Evolutionary conservation across 257 asterid genomes (phyloP).

Genomic region (Scutellaria barbata): DNA sequence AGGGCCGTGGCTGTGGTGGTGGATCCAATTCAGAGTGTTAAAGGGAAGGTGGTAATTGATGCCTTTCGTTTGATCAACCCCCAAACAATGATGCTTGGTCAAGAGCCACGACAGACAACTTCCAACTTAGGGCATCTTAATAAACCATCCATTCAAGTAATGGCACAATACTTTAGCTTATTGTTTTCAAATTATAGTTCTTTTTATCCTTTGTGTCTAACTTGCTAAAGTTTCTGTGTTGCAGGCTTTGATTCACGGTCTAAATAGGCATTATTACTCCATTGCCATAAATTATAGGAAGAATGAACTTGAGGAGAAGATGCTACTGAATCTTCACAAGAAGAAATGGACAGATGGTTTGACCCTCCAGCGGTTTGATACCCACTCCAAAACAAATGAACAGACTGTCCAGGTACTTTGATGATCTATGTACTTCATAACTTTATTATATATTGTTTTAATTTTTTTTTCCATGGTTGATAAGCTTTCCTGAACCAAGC

Average conservation of each 20-base stretch:
- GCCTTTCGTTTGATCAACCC: constrained; percentile 88
- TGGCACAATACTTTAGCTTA: constrained; percentile 1
- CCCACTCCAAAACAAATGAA: constrained; percentile 84
- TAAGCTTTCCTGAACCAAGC: constrained; percentile 4
- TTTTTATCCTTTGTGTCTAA: constrained; percentile 14
- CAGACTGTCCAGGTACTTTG: constrained; percentile 73
- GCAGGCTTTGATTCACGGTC: constrained; percentile 84
- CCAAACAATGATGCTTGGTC: constrained; percentile 97
- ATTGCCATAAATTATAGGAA: constrained; percentile 87
- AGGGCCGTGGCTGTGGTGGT: constrained; percentile 91
- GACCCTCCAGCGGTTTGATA: constrained; percentile 77
- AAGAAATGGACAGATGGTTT: constrained; percentile 89
- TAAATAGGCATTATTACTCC: constrained; percentile 87
- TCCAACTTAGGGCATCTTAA: constrained; percentile 87
- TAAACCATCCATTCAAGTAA: constrained; percentile 84
- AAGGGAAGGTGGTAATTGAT: constrained; percentile 87
- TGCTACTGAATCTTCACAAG: constrained; percentile 80
- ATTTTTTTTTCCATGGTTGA: background rate
- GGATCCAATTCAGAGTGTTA: constrained; percentile 89
- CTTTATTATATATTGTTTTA: background rate
- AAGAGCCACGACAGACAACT: constrained; percentile 95
- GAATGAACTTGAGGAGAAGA: constrained; percentile 92
- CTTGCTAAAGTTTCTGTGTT: constrained; percentile 28
- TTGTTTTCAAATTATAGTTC: background rate
- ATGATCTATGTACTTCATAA: constrained; percentile 13